These are phyloP conservation scores for Leccinum truebloodii DNA, from an alignment of 768 basidiomycete genomes.

Conservation along the genomic window DNA sequence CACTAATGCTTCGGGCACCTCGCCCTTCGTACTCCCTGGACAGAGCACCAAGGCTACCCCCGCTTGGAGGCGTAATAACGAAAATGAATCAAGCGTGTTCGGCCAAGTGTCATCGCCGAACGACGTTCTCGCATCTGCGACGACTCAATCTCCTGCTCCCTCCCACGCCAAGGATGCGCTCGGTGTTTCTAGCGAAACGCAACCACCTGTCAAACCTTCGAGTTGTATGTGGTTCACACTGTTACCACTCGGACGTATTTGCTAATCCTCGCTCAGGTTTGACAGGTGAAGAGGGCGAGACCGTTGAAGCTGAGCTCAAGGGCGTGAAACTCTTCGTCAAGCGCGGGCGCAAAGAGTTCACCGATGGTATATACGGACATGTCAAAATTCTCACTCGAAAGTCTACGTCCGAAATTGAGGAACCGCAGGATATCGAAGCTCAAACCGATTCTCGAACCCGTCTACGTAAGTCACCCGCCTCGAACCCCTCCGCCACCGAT, in stretches of 20 bases:
- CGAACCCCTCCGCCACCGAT: constrained; percentile 21
- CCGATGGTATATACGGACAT: constrained; percentile 60
- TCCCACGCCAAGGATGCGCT: constrained; percentile 1
- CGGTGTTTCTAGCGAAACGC: not conserved
- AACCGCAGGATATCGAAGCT: constrained; percentile 7
- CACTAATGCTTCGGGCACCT: constrained; percentile 23
- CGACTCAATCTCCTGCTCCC: not conserved
- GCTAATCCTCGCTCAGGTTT: constrained; percentile 24
- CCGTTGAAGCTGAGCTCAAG: constrained; percentile 55
- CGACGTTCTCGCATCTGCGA: constrained; percentile 5
- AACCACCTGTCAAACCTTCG: not conserved
- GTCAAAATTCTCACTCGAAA: constrained; percentile 54
- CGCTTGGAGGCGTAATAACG: constrained; percentile 27
- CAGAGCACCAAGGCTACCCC: constrained; percentile 21
- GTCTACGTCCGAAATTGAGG: not conserved
- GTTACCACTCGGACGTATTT: not conserved
- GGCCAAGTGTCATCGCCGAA: constrained; percentile 22
- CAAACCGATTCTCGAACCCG: constrained; percentile 24
- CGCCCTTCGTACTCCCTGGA: constrained; percentile 25
- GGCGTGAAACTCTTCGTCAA: constrained; percentile 55
- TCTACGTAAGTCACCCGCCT: constrained; percentile 33
- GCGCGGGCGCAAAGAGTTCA: constrained; percentile 48
- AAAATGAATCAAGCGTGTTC: constrained; percentile 11
- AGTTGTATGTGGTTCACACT: constrained; percentile 15
- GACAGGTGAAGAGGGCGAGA: constrained; percentile 71